These are phyloP conservation scores for Entoloma clypeatum DNA, from an alignment of 1,284 basidiomycete genomes.

Conservation along the genomic window DNA sequence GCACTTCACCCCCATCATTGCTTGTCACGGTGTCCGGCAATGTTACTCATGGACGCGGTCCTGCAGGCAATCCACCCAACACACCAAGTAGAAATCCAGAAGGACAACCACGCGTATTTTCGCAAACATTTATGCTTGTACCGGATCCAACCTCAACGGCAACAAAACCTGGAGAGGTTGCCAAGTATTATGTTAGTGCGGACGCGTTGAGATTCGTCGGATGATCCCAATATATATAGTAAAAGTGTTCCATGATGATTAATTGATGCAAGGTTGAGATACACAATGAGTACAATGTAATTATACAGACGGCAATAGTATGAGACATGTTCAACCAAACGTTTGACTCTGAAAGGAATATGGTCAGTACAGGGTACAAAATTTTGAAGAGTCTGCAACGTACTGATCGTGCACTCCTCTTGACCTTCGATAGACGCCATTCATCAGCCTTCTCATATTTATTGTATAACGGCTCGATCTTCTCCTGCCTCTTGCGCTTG, in stretches of 20 bases:
- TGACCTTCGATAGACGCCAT: slow-evolving; percentile 86
- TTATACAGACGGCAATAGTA: slow-evolving; percentile 17
- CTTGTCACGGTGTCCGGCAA: slow-evolving; percentile 74
- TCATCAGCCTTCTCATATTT: slow-evolving; percentile 90
- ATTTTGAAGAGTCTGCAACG: slow-evolving; percentile 26
- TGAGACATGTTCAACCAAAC: slow-evolving; percentile 48
- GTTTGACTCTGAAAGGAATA: slow-evolving; percentile 62
- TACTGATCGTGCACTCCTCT: slow-evolving; percentile 81
- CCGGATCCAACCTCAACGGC: slow-evolving; percentile 64
- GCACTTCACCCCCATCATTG: slow-evolving; percentile 71
- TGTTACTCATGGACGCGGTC: slow-evolving; percentile 67
- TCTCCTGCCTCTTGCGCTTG: slow-evolving; percentile 95
- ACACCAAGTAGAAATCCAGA: slow-evolving; percentile 56
- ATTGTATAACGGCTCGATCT: slow-evolving; percentile 91
- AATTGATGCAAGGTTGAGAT: neutral
- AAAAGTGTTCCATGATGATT: slow-evolving; percentile 13
- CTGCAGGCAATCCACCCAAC: slow-evolving; percentile 50
- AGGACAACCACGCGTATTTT: slow-evolving; percentile 77
- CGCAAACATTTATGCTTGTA: slow-evolving; percentile 80
- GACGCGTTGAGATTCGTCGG: slow-evolving; percentile 79
- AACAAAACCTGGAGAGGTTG: slow-evolving; percentile 63
- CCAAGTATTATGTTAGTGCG: slow-evolving; percentile 75
- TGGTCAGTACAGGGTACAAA: slow-evolving; percentile 9
- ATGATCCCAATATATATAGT: slow-evolving; percentile 26
- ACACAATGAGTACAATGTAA: too few relatives aligned